phyloP scores from a whole-genome alignment of 2,329 filamentous ascomycete species.

The Penicillium expansum region DNA sequence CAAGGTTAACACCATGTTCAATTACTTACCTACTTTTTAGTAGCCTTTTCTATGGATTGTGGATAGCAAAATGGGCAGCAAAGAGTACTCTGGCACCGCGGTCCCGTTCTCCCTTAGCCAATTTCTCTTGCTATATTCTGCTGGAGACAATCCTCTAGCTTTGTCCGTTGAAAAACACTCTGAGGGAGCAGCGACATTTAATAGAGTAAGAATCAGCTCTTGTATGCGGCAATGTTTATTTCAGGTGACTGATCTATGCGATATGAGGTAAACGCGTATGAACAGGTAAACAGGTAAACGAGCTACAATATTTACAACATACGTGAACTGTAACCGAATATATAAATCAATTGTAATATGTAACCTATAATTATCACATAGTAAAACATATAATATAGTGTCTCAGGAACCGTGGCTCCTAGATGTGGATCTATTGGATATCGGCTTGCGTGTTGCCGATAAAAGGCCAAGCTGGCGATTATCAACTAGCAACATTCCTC shows the following conservation, averaged over 20 bases:
- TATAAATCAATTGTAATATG: too few relatives aligned
- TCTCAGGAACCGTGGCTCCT: constrained; percentile 7
- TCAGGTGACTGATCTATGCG: background rate
- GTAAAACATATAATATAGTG: background rate
- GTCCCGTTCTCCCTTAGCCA: background rate
- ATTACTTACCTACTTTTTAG: background rate
- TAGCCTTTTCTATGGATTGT: background rate
- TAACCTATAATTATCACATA: too few relatives aligned
- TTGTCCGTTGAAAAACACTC: background rate
- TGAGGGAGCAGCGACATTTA: background rate
- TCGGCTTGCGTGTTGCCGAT: constrained; percentile 21
- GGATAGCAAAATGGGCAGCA: background rate
- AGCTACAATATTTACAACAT: background rate
- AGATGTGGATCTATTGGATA: constrained; percentile 13
- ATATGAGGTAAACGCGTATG: background rate
- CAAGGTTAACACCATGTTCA: background rate
- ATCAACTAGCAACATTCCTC: constrained; percentile 7
- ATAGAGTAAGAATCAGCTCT: background rate
- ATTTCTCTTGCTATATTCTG: background rate
- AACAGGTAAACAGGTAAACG: background rate
- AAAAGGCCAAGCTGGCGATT: constrained; percentile 31
- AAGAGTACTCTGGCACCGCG: background rate
- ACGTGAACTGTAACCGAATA: background rate
- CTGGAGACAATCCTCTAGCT: background rate
- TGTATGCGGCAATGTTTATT: background rate